Conservation (phyloP, 176 grass and related monocot genomes). For the Oryza officinalis region DNA sequence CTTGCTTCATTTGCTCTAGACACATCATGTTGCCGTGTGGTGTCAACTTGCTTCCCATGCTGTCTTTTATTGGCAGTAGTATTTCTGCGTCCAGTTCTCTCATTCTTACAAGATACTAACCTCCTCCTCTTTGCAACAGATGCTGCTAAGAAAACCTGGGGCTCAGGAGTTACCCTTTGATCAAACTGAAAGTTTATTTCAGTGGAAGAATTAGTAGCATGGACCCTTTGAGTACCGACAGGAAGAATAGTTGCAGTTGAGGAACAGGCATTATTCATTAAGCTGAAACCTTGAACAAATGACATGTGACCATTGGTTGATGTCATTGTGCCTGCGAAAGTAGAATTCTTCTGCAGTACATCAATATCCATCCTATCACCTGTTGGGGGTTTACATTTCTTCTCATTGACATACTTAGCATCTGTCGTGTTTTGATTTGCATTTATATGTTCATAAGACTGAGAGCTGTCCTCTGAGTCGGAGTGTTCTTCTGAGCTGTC, state of each 20-base stretch:
- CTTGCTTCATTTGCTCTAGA: conserved; percentile 37
- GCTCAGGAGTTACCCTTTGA: conserved; percentile 45
- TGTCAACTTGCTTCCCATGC: conserved; percentile 45
- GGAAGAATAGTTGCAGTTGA: conserved; percentile 38
- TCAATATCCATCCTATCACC: conserved; percentile 38
- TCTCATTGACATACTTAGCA: conserved; percentile 28
- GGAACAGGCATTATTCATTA: conserved; percentile 30
- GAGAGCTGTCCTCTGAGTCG: conserved; percentile 52
- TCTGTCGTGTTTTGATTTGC: conserved; percentile 29
- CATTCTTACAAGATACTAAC: conserved; percentile 57
- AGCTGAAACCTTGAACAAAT: conserved; percentile 36
- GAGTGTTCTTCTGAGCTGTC: conserved; percentile 51
- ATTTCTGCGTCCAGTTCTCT: conserved; percentile 43
- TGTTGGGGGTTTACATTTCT: conserved; percentile 21
- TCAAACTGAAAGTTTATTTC: conserved; percentile 56
- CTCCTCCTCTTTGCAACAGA: conserved; percentile 62
- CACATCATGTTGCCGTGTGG: conserved; percentile 33
- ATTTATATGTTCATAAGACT: conserved; percentile 36
- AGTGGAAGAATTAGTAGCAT: conserved; percentile 43
- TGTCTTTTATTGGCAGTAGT: conserved; percentile 34
- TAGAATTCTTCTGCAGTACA: conserved; percentile 38
- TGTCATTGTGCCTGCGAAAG: conserved; percentile 24
- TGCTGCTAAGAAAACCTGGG: conserved; percentile 55
- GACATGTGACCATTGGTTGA: conserved; percentile 52
- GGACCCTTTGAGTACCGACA: conserved; percentile 44